Percentiles rank a stretch among this genome's conserved stretches.
These are phyloP conservation scores for Myotisia sp. DNA, from an alignment of 2,329 filamentous ascomycete species.

Conservation along the genomic window DNA sequence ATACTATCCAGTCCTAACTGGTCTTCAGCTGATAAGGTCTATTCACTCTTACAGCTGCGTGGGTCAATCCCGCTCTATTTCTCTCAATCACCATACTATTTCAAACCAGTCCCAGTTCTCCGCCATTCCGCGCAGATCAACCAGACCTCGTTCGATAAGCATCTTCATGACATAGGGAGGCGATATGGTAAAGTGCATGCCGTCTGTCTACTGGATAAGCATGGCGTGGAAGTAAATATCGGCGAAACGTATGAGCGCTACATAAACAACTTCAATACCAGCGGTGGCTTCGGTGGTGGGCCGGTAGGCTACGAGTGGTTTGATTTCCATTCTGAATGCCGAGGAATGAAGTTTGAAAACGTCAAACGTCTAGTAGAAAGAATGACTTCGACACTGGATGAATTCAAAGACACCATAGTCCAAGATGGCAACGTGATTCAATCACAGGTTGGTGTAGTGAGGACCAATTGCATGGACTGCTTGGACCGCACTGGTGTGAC, in stretches of 20 bases:
- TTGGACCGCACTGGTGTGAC: conserved; percentile 92
- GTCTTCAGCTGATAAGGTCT: conserved; percentile 47
- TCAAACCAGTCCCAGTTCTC: conserved; percentile 72
- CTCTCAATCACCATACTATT: conserved; percentile 81
- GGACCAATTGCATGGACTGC: conserved; percentile 98
- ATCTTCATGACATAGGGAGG: conserved; percentile 56
- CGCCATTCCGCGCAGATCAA: conserved; percentile 73
- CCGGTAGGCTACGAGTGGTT: conserved; percentile 79
- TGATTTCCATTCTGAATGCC: conserved; percentile 83
- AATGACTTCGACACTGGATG: conserved; percentile 52
- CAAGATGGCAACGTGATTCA: conserved; percentile 29
- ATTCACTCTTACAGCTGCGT: conserved; percentile 75
- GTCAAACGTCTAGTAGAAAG: conserved; percentile 64
- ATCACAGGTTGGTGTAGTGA: conserved; percentile 59
- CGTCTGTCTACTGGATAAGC: conserved; percentile 78
- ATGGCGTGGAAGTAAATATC: conserved; percentile 64
- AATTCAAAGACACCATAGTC: conserved; percentile 56
- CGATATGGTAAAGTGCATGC: conserved; percentile 66
- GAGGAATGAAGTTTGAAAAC: conserved; percentile 96
- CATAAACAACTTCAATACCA: conserved; percentile 52
- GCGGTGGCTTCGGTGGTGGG: conserved; percentile 37
- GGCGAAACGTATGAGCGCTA: conserved; percentile 63
- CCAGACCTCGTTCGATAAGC: conserved; percentile 58
- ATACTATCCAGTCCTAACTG: conserved; percentile 62
- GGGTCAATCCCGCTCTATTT: conserved; percentile 93